These are phyloP conservation scores for Capsella bursapastoris DNA, from an alignment of 345 rosid species.

Conservation along the genomic window DNA sequence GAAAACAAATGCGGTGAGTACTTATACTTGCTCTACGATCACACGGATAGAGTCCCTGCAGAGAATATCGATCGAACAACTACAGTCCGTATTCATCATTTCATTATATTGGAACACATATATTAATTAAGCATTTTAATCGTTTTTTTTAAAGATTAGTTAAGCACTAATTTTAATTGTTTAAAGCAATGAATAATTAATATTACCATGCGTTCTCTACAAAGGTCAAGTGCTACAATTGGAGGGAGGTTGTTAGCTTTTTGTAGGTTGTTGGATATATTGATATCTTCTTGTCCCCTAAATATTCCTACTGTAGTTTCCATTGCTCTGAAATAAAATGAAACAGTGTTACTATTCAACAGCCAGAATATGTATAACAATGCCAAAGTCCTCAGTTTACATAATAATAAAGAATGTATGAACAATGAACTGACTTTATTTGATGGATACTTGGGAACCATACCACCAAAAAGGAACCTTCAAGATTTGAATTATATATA, in stretches of 20 bases:
- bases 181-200: not conserved
- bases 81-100: not conserved
- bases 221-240: slow-evolving; percentile 66
- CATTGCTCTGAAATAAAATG: slow-evolving; percentile 59
- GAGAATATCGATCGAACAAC: slow-evolving; percentile 21
- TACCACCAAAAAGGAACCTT: not conserved
- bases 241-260: slow-evolving; percentile 51
- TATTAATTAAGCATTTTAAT: not conserved
- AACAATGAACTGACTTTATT: not conserved
- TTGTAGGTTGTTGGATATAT: slow-evolving; percentile 17
- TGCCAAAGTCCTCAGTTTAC: not conserved
- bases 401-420: not conserved
- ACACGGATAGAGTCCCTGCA: slow-evolving; percentile 75
- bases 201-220: slow-evolving; percentile 69
- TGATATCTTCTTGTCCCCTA: slow-evolving; percentile 44
- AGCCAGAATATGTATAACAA: not conserved
- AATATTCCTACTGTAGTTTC: slow-evolving; percentile 72
- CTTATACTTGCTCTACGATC: slow-evolving; percentile 60
- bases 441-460: not conserved
- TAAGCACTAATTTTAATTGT: too few species aligned
- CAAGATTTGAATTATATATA: not conserved
- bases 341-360: not conserved
- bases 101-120: not conserved
- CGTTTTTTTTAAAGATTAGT: too few species aligned
- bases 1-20: slow-evolving; percentile 50